phyloP scores from a whole-genome alignment of 495 filamentous ascomycete species.

The Xylaria venustula region DNA sequence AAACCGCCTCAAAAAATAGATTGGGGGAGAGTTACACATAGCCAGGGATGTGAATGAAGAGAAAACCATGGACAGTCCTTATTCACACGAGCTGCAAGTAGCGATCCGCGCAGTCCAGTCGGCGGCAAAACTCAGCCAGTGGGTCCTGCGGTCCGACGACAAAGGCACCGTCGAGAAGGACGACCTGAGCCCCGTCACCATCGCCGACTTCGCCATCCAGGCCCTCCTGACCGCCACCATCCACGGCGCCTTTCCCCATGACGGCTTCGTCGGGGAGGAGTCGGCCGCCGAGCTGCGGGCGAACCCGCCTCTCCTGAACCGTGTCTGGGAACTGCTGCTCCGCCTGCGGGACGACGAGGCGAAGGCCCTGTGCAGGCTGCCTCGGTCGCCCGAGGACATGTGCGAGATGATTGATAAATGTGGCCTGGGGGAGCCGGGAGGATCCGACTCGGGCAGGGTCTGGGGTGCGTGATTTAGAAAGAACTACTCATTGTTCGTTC shows the following conservation, averaged over 20 bases:
- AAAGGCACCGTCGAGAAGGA: conserved; percentile 48
- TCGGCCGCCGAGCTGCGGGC: conserved; percentile 52
- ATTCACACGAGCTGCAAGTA: conserved; percentile 30
- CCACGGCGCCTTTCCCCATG: conserved; percentile 51
- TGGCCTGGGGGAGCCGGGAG: conserved; percentile 39
- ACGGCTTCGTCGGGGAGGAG: conserved; percentile 64
- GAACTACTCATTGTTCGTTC: no score
- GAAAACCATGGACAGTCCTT: conserved; percentile 34
- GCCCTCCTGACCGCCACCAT: conserved; percentile 59
- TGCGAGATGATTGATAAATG: conserved; percentile 63
- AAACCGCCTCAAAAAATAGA: no score
- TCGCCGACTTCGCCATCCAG: conserved; percentile 69
- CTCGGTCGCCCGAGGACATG: conserved; percentile 53
- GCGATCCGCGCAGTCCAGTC: conserved; percentile 30
- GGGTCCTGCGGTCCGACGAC: conserved; percentile 30
- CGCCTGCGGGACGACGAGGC: conserved; percentile 28
- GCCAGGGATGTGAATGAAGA: no score
- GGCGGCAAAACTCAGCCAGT: conserved; percentile 40
- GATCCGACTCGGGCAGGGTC: conserved; percentile 38
- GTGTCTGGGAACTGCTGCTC: conserved; percentile 51
- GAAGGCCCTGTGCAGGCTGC: conserved; percentile 34
- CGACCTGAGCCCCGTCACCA: conserved; percentile 61
- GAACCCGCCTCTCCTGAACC: conserved; percentile 48
- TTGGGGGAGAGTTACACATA: no score
- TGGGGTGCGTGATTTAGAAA: conserved; percentile 46